Evolutionary conservation across 2,329 filamentous ascomycete species (phyloP), one percentile per base, ranked within the genome.

Genomic region (Cercospora sojina): DNA sequence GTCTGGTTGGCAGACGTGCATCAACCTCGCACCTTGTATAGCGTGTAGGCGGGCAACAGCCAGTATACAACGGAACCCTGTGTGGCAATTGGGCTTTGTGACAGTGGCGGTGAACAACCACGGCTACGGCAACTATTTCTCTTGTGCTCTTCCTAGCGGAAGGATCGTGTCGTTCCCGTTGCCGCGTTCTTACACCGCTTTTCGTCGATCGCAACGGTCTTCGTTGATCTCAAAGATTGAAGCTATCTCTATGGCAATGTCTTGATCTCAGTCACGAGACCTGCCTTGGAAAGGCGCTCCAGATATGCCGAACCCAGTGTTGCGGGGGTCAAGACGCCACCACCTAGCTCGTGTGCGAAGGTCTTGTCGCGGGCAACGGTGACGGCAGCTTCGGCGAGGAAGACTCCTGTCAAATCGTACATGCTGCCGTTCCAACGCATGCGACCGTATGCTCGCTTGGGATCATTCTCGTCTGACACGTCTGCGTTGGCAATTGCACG

Each of bases 311-410:
- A 87, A 0, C 91, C 91, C 2, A 93, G 79, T 62, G 86, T 90
- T 0, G 90, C 89, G 0, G 91, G 88, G 1, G 91, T 93, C 68
- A 91, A 86, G 25, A 92, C 80, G 2, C 90, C 91, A 18, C 90
- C 90, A 1, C 82, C 82, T 12, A 91, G 79, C 38, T 83, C 77
- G 57, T 83, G 80, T 9, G 82, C 83, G 41, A 79, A 74, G 2
- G 86, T 79, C 13, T 88, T 76, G 20, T 77, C 83, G 65, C 89
- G 82, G 16, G 92, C 79, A 32, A 93, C 80, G 0, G 87, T 87
- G 43, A 85, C 79, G 3, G 90, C 90, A 12, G 85, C 90, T 72
- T 92, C 84, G 1, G 85, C 84, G 13, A 91, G 74, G 29, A 90
- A 82, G 18, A 88, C 74, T 0, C 84, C 91, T 3, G 90, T 92